Evolutionary conservation across 1,284 basidiomycete species (phyloP).

Genomic region (Leucoagaricus sp.): DNA sequence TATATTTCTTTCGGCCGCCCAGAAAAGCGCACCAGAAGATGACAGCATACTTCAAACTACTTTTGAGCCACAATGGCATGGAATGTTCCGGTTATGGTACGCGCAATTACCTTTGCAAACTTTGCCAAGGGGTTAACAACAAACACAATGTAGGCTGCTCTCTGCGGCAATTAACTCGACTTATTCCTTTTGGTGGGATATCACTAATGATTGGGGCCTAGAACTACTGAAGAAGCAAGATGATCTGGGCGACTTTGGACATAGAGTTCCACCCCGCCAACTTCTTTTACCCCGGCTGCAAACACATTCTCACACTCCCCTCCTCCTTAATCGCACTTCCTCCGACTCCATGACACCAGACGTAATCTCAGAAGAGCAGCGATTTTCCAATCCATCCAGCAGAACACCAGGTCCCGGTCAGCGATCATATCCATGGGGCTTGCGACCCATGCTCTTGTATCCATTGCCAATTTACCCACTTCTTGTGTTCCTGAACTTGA

Average conservation of each 20-base stretch:
- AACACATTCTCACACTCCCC: constrained; percentile 25
- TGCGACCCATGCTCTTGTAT: constrained; percentile 73
- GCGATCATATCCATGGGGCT: constrained; percentile 60
- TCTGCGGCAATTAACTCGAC: constrained; percentile 87
- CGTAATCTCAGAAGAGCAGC: constrained; percentile 25
- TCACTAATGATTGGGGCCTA: constrained; percentile 98
- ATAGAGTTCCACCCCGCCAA: constrained; percentile 36
- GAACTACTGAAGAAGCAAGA: constrained; percentile 58
- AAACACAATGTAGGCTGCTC: constrained; percentile 62
- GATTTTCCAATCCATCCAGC: constrained; percentile 13
- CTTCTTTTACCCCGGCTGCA: constrained; percentile 50
- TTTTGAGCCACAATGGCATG: constrained; percentile 62
- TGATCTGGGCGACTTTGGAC: constrained; percentile 25
- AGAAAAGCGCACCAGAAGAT: constrained; percentile 67
- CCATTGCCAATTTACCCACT: constrained; percentile 88
- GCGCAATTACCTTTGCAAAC: constrained; percentile 25
- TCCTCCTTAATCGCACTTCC: constrained; percentile 13
- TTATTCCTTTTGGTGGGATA: constrained; percentile 99
- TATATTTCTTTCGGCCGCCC: constrained; percentile 90
- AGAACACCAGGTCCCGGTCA: constrained; percentile 19
- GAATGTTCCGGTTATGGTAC: constrained; percentile 86
- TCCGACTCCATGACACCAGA: constrained; percentile 33
- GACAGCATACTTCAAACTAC: constrained; percentile 44
- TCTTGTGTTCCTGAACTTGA: constrained; percentile 81
- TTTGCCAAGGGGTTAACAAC: constrained; percentile 2